Base-by-base conservation (phyloP, 2,329 filamentous ascomycete genomes). In the Dothideomycetidae sp. region DNA sequence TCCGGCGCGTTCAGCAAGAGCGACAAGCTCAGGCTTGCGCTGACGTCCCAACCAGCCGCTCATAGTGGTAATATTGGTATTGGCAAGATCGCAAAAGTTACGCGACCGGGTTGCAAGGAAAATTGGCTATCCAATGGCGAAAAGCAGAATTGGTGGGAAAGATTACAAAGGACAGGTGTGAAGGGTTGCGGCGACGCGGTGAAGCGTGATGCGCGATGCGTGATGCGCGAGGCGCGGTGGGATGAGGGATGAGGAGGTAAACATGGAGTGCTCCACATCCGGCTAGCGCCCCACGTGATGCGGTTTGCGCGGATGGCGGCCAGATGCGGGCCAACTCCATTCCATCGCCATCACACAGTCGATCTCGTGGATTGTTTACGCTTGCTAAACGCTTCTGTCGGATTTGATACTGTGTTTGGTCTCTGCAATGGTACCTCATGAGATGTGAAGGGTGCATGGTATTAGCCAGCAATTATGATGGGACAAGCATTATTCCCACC, bases 1-100 rank as follows among this genome's bases (percentile, higher is more conserved):
- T 41, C 78, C 78, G 44, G 81, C 70, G 32, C 68, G 62, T 47
- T 81, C 72, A 42, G 83, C 82, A 44, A 92, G 67, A 45, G 81
- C 78, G 49, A 74, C 59, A 40, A 93, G 71, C 46, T 88, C 82
- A 50, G 68, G 69, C 69, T 93, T 93, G 65, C 81, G 78, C 70
- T 90, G 81, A 57, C 71, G 70, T 59, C 77, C 72, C 55, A 93
- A 69, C 74, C 81, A 93, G 49, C 75, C 73, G 44, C 75, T 74
- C 76, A 81, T 81, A 50, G 55, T 10, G 70, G 50, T 50, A 49
- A 43, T 42, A 44, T 43, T 52, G 50, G 44, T 50, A 55, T 48
- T 35, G 40, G 52, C 51, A 45, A 47, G 46, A 58, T 68, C 64
- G 65, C 65, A 61, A 54, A 54, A 51, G 42, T 46, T 51, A 60